phyloP scores from a whole-genome alignment of 2,329 filamentous ascomycete species.

The Orbilia javanica region DNA sequence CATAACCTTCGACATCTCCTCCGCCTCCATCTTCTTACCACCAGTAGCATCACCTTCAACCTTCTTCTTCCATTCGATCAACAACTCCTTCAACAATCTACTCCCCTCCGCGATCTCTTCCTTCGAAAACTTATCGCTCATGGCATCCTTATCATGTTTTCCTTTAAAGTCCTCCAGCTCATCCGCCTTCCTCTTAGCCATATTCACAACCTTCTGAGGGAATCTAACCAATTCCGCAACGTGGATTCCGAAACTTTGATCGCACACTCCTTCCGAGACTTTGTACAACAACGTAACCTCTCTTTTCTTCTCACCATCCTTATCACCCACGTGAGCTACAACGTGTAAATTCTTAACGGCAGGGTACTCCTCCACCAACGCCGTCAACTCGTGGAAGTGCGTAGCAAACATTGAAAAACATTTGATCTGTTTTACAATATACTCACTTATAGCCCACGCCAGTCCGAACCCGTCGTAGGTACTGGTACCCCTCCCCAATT shows the following conservation, averaged over 20 bases:
- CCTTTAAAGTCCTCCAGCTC: constrained; percentile 95
- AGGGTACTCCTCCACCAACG: constrained; percentile 84
- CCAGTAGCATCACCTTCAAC: constrained; percentile 73
- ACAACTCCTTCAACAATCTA: constrained; percentile 82
- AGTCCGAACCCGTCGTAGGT: constrained; percentile 98
- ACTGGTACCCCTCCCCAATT: constrained; percentile 93
- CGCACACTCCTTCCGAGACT: constrained; percentile 91
- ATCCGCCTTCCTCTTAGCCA: constrained; percentile 99
- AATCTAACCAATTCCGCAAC: constrained; percentile 97
- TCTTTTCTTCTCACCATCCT: constrained; percentile 70
- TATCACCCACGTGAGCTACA: constrained; percentile 84
- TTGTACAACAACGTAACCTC: constrained; percentile 98
- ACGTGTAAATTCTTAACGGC: constrained; percentile 95
- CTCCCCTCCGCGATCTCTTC: constrained; percentile 92
- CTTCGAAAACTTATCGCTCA: constrained; percentile 76
- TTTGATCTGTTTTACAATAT: constrained; percentile 94
- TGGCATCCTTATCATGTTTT: constrained; percentile 74
- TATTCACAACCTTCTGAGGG: constrained; percentile 95
- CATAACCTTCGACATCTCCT: constrained; percentile 81
- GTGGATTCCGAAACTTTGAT: constrained; percentile 98
- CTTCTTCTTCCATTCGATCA: constrained; percentile 85
- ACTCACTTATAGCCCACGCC: constrained; percentile 98
- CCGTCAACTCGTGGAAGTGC: constrained; percentile 97
- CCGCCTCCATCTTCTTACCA: constrained; percentile 74
- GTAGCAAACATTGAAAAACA: constrained; percentile 96